Base-by-base conservation (phyloP, 306 rosid genomes). In the Amphicarpaea edgeworthii region DNA sequence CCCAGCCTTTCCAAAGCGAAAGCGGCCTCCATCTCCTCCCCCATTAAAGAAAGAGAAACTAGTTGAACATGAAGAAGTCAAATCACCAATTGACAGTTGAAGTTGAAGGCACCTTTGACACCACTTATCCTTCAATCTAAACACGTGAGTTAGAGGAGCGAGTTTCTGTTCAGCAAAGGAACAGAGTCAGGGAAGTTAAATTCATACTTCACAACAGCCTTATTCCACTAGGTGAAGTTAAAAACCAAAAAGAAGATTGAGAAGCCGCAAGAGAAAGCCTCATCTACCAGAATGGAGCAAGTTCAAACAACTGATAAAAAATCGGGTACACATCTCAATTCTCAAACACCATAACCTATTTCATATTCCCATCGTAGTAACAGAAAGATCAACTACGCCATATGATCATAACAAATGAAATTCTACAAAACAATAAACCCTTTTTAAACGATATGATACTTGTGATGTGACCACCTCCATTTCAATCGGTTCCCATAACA, bases 11-110 rank as follows among this genome's bases (percentile, higher is more conserved):
- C 77, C 79, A 51, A 49, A 28, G 32, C 5, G 32, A 51, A 54
- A 79, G 70, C 14, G 75, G 21, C 68, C 80, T 80, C 84, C 84
- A 73, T 68, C 82, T 67, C 85, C 82, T 80, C 88, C 87, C 59
- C 85, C 91, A 51, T 82, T 76, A 70, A 87, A 88, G 86, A 91
- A 87, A 54, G 69, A 70, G 73, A 82, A 89, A 75, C 88, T 79
- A 85, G 83, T 66, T 71, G 90, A 83, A 76, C 77, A 84, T 4
- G 86, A 15, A 12, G 89, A 79, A 71, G 82, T 51, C 68, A 85
- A 73, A 73, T 73, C 76, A 45, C 86, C 81, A 49, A 79, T 72
- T 55, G 86, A 79, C 30, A 71, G 45, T 65, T 74, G 84, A 78
- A 78, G 73, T 58, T 83, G 86, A 78, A 83, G 82, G 53, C 51